Evolutionary conservation across 306 rosid species (phyloP), one percentile per base, ranked within the genome.

Genomic region (cucumber (Cucumis sativus)): DNA sequence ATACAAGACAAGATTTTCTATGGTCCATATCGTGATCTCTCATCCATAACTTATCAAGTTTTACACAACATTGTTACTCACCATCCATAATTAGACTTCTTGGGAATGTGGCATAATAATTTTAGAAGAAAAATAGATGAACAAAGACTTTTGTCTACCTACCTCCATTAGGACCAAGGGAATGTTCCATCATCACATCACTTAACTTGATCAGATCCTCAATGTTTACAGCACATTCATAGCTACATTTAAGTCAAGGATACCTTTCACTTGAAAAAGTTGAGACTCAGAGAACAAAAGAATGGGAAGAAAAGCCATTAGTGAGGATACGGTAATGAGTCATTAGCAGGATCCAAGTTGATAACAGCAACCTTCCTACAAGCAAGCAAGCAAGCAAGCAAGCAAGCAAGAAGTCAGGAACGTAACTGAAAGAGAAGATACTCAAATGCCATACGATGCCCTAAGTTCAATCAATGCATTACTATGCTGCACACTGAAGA

Each of bases 91-190:
- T 18, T 20, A n/a, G 57, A 43, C 8, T 14, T 47, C 14, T 45
- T 43, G 37, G 35, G 39, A 43, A 69, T 17, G 39, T 69, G 75
- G 20, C 35, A 75, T 11, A 35, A 58, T 37, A 75, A 75, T 28
- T n/a, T 18, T n/a, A 66, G 52, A 66, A 66, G 52, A 61, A 2
- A 37, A 21, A 57, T 49, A 39, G 68, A n/a, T 40, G 3, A 66
- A 33, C 9, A 66, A 73, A 20, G 3, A 56, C 40, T 2, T 39
- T 40, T 14, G 73, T 9, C 47, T 39, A 16, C 82, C 79, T 74
- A 94, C 98, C 98, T 82, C 98, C 96, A 84, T 92, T 92, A 55
- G 98, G 98, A 78, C 98, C 96, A 80, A 92, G 96, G 52, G 93
- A 84, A 82, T 92, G 97, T 80, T 95, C 93, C 33, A 7, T 76